Evolutionary conservation across 2,329 filamentous ascomycete species (phyloP), one percentile per base, ranked within the genome.

Genomic region (Penicillium rolfsii): DNA sequence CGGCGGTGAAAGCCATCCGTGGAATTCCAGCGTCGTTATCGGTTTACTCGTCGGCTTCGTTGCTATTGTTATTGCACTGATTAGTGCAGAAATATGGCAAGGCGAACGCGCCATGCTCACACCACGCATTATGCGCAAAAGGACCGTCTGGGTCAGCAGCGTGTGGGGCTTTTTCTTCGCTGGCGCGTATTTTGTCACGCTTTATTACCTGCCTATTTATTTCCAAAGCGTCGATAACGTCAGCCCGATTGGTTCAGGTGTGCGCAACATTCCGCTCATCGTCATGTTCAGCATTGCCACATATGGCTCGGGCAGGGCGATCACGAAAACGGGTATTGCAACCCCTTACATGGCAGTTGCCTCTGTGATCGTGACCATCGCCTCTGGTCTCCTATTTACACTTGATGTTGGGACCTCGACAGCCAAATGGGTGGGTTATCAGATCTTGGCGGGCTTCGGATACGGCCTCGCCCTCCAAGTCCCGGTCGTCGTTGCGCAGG

Each of bases 121-220:
- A n/a, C 63, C 65, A 0, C 73, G 77, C 0, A 64, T 84, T 14
- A 73, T 73, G 14, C 12, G 14, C 2, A 50, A 52, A n/a, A 73
- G 79, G 14, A 71, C 71, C 2, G 70, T 82, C 49, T 71, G 63
- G 19, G 67, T 71, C n/a, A 68, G 70, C 30, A 72, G 65, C 38
- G 54, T 72, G 9, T 81, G 72, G 61, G 67, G 72, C 12, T 74
- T 80, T 65, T 73, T 79, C 62, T 64, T 73, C 22, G 66, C 66
- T 2, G 76, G 77, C 9, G 53, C 61, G 12, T 79, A 74, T 57
- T 74, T 79, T 58, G 40, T 79, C 14, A 54, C 77, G 2, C 64
- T 82, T 9, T 82, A 81, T 68, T 82, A 80, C 64, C 70, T 82
- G 0, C 80, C 80, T 36, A 80, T 82, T 55, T 82, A 80, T 65